Evolutionary conservation across 306 rosid species (phyloP), one percentile per base, ranked within the genome.

Genomic region (Vigna hirtella): DNA sequence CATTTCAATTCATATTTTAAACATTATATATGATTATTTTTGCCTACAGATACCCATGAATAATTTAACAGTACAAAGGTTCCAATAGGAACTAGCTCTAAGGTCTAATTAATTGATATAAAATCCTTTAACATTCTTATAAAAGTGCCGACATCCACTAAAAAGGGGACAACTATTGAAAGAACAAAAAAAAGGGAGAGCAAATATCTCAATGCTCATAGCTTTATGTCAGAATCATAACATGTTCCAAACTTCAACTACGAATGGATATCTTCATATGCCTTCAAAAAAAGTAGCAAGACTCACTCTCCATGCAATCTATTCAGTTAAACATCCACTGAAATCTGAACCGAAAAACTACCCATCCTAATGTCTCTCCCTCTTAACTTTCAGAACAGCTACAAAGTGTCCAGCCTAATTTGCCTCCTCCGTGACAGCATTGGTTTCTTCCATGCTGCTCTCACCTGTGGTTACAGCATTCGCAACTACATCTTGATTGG

Each of bases 401-500:
- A 36, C 7, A 15, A 49, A 24, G 22, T 66, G 71, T 58, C 53
- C 55, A 24, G 56, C 62, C 34, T 73, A 66, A 74, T 72, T 58
- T 26, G 6, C 56, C 48, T 26, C 73, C 74, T 52, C 77, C 26
- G 53, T 80, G 5, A 28, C 48, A 74, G 34, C 73, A 4, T 68
- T 65, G 16, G 68, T 59, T 76, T 80, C 88, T 71, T 45, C 82
- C 43, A 47, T 51, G 63, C 57, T 40, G 45, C 11, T 69, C 56
- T 70, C 79, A 4, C 10, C 51, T 52, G 65, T 64, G 42, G 61
- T 77, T 48, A 65, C 71, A 55, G 76, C 77, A 72, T 79, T 83
- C 12, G 32, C 81, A 20, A 51, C 24, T 13, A 43, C 73, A 42
- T 42, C 47, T 61, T 50, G 68, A 48, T 47, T 77, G 9, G n/a